Base-by-base conservation (phyloP, 768 basidiomycete species). In the Tulasnella calospora region DNA sequence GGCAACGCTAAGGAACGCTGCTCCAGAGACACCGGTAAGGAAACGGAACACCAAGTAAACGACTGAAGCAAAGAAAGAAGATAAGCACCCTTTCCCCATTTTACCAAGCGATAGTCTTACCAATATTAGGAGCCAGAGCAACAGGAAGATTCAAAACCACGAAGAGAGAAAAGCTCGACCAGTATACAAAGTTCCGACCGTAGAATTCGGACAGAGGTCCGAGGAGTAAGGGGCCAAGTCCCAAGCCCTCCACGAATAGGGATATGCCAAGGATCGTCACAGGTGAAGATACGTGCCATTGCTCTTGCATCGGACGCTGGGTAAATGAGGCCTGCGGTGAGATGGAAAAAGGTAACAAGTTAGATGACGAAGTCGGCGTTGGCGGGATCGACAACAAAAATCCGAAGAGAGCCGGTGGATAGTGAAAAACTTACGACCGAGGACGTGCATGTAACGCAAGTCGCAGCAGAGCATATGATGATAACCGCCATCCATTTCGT, bases 121-220 rank as follows among this genome's bases (percentile, higher is more conserved):
- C 87, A 30, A 90, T 87, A 81, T 92, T 86, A 4, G 89, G 90
- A 0, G 92, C 88, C 79, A 95, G 94, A 0, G 92, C 91, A 6
- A 92, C 89, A 0, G 92, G 91, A 81, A 91, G 91, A 27, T 90
- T 89, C 77, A 92, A 87, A 1, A 88, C 81, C 81, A 92, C 89
- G 83, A 92, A 90, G 6, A 89, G 80, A 0, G 85, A 79, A 80
- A 91, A 94, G 0, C 92, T 91, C 3, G 87, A 80, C 17, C 87
- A 85, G 82, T 94, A 93, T 13, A 94, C 87, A 61, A 87, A 82
- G 77, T 89, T 90, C 70, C 91, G 86, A 1, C 94, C 92, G 81
- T 90, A 89, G n/a, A 92, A 87, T 80, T 91, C 89, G n/a, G 84
- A 89, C 35, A 84, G 85, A 1, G 86, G 86, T 9, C 85, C 86